Percentiles rank a stretch among this genome's conserved stretches.
phyloP scores from a whole-genome alignment of 768 basidiomycete genomes.

The Lactarius pseudohatsudake region DNA sequence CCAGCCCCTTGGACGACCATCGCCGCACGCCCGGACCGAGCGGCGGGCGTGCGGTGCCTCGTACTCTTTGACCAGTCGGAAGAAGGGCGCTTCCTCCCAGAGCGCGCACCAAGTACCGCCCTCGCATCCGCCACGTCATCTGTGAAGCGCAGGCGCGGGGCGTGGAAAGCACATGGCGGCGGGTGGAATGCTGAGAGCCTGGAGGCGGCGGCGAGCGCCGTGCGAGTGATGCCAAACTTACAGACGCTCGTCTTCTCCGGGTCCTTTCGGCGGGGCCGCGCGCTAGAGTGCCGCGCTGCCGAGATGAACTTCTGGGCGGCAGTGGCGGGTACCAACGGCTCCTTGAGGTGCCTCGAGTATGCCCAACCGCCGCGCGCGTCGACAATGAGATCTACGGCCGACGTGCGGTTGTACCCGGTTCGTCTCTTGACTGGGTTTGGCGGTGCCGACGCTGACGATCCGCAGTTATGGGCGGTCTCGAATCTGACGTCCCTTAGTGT shows the following conservation, averaged over 20 bases:
- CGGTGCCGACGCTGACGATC: not conserved
- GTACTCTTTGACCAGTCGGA: constrained; percentile 11
- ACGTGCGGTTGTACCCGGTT: not conserved
- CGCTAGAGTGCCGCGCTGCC: not conserved
- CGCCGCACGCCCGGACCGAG: constrained; percentile 10
- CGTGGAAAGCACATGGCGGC: not conserved
- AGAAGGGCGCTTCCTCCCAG: constrained; percentile 7
- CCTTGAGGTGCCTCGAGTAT: constrained; percentile 3
- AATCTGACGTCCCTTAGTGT: constrained; percentile 15
- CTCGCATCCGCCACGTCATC: not conserved
- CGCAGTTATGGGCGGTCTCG: constrained; percentile 13
- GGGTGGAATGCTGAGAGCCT: constrained; percentile 3
- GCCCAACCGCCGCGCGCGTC: not conserved
- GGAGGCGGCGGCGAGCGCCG: constrained; percentile 7
- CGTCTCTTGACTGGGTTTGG: not conserved
- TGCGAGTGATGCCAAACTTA: constrained; percentile 12
- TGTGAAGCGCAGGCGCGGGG: not conserved
- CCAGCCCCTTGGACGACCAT: constrained; percentile 14
- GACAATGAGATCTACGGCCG: not conserved
- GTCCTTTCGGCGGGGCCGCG: not conserved
- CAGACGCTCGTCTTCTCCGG: constrained; percentile 10
- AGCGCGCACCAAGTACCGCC: constrained; percentile 1
- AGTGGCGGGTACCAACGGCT: not conserved
- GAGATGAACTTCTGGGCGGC: constrained; percentile 9
- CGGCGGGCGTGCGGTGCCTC: constrained; percentile 13